Evolutionary conservation across 2,329 filamentous ascomycete species (phyloP).

Genomic region (Atkinsonella texensis): DNA sequence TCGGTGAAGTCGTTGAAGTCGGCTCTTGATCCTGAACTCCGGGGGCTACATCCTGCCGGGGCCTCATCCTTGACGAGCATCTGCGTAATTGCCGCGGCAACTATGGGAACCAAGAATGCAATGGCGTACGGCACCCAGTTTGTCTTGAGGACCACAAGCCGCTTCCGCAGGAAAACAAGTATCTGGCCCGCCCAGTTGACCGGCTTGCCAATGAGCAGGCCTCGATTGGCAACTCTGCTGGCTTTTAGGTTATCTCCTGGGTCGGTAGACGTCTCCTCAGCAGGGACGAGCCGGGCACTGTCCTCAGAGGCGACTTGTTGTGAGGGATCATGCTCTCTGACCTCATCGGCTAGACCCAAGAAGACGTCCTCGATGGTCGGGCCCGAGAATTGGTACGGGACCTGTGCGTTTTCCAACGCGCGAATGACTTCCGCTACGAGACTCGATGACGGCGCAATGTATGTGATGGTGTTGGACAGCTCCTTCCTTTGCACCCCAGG

Average conservation of each 20-base stretch:
- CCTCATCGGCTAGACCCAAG: conserved; percentile 72
- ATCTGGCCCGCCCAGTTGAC: conserved; percentile 62
- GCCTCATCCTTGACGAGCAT: conserved; percentile 54
- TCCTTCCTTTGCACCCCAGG: conserved; percentile 44
- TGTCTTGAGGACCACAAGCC: conserved; percentile 61
- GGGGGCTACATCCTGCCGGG: conserved; percentile 39
- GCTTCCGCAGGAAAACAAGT: conserved; percentile 64
- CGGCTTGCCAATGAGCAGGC: conserved; percentile 53
- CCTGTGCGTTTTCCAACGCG: conserved; percentile 51
- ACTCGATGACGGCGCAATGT: conserved; percentile 56
- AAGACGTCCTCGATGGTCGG: conserved; percentile 93
- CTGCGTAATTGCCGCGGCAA: conserved; percentile 70
- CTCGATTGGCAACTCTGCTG: conserved; percentile 12
- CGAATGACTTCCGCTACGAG: conserved; percentile 62
- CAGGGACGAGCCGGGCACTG: conserved; percentile 12
- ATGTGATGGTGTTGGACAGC: conserved; percentile 60
- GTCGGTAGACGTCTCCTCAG: conserved; percentile 13
- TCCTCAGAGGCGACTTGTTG: conserved; percentile 26
- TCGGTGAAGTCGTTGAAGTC: conserved; percentile 9
- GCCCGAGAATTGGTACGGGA: conserved; percentile 70
- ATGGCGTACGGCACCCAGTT: conserved; percentile 68
- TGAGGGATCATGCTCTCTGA: conserved; percentile 32
- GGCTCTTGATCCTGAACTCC: conserved; percentile 28
- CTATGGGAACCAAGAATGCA: conserved; percentile 65
- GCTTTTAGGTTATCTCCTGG: conserved; percentile 22